Evolutionary conservation across 305 asterid species (phyloP).

Genomic region (Fraxinus velutina): DNA sequence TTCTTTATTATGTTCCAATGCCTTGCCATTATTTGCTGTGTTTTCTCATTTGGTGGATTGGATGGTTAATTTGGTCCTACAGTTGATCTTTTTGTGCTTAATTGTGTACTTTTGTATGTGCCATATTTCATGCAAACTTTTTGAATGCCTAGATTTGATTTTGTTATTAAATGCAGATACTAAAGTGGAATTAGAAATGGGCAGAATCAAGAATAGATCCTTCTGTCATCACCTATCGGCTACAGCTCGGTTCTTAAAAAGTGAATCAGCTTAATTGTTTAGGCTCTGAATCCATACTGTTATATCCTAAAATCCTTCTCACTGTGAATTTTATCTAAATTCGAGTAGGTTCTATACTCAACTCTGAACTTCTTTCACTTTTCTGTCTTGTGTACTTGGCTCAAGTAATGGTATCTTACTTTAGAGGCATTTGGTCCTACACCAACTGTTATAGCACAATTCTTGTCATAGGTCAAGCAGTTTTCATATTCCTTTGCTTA

Average conservation of each 20-base stretch:
- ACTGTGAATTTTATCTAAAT: neutral
- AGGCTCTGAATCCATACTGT: neutral
- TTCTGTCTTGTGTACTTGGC: neutral
- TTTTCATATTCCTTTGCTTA: neutral
- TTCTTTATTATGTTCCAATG: neutral
- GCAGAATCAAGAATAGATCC: neutral
- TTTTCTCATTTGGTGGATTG: neutral
- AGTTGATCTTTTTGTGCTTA: neutral
- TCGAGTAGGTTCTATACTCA: neutral
- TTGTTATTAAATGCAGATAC: neutral
- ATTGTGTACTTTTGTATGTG: neutral
- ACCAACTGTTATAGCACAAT: neutral
- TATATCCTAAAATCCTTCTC: neutral
- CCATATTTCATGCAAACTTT: slow-evolving; percentile 11
- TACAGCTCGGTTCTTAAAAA: neutral
- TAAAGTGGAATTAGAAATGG: neutral
- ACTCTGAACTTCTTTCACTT: slow-evolving; percentile 1
- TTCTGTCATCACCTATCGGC: neutral
- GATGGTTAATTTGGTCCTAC: neutral
- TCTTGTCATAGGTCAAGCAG: neutral
- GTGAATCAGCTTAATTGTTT: slow-evolving; percentile 1
- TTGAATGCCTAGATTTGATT: neutral
- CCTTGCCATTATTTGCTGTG: slow-evolving; percentile 2
- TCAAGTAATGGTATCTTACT: neutral
- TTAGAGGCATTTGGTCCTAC: neutral